These are phyloP conservation scores for Dothiorella sarmentorum DNA, from an alignment of 2,329 filamentous ascomycete genomes.

Conservation along the genomic window DNA sequence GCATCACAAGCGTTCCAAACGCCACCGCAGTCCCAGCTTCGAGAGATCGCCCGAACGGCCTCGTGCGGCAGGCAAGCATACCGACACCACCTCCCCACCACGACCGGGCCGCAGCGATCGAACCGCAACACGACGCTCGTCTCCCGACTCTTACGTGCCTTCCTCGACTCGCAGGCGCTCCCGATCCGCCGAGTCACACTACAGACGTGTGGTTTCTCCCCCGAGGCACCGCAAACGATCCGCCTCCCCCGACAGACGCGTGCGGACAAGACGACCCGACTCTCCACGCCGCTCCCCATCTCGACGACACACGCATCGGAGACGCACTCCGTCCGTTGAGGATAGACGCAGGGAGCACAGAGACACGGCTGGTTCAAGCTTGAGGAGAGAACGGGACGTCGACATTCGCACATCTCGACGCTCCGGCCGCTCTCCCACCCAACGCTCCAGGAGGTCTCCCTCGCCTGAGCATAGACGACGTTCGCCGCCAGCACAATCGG, in stretches of 20 bases:
- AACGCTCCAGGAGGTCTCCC: slow-evolving; percentile 29
- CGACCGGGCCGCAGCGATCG: slow-evolving; percentile 31
- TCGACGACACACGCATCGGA: slow-evolving; percentile 26
- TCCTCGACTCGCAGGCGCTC: slow-evolving; percentile 38
- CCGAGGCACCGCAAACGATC: slow-evolving; percentile 33
- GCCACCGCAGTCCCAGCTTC: slow-evolving; percentile 34
- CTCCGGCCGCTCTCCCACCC: slow-evolving; percentile 31
- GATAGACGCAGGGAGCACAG: slow-evolving; percentile 21
- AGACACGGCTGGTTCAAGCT: background rate
- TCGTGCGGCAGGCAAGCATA: slow-evolving; percentile 30
- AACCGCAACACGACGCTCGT: slow-evolving; percentile 29
- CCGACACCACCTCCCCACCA: slow-evolving; percentile 33
- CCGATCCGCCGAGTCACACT: slow-evolving; percentile 39
- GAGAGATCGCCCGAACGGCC: slow-evolving; percentile 35
- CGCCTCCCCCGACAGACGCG: slow-evolving; percentile 29
- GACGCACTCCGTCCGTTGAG: slow-evolving; percentile 27
- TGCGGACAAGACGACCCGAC: slow-evolving; percentile 27
- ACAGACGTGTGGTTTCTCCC: slow-evolving; percentile 30
- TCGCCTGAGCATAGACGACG: slow-evolving; percentile 25
- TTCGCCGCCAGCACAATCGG: slow-evolving; percentile 26
- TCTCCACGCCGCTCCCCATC: slow-evolving; percentile 31
- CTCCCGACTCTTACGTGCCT: slow-evolving; percentile 37
- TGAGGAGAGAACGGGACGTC: slow-evolving; percentile 18
- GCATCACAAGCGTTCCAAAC: slow-evolving; percentile 33
- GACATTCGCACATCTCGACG: slow-evolving; percentile 26